Percentiles rank a stretch among this genome's conserved stretches.
Conservation (phyloP, 108 stramenopile genomes). For the Nitzschia sp. region DNA sequence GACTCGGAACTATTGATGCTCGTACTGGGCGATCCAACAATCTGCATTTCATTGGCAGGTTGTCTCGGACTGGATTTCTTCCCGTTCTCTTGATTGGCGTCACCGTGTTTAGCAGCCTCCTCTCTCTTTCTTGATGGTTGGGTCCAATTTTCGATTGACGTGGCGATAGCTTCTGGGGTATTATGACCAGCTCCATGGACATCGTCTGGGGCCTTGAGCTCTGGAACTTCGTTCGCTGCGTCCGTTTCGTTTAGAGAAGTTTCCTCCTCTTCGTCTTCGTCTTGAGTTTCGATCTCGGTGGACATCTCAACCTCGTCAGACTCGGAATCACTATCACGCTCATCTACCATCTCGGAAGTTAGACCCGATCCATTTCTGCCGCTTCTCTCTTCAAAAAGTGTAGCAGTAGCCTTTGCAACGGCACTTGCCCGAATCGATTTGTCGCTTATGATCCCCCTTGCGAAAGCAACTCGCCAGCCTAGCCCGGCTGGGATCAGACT, state of each 20-base stretch:
- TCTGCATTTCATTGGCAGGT: background rate
- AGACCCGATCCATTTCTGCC: background rate
- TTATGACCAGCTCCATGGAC: background rate
- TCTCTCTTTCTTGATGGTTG: background rate
- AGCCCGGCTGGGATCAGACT: constrained; percentile 52
- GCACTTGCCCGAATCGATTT: constrained; percentile 10
- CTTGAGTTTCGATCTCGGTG: background rate
- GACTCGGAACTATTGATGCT: background rate
- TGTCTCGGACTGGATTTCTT: background rate
- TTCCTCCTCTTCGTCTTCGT: background rate
- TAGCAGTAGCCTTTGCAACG: constrained; percentile 7
- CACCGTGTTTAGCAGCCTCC: background rate
- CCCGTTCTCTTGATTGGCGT: no score
- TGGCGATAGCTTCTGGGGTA: background rate
- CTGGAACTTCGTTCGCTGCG: background rate
- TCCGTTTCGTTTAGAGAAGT: no score
- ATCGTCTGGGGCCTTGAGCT: background rate
- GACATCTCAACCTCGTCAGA: background rate
- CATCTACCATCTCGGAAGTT: background rate
- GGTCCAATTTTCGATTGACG: background rate
- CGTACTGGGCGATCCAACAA: background rate
- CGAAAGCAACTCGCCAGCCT: constrained; percentile 61
- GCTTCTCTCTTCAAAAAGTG: background rate
- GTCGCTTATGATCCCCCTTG: constrained; percentile 53
- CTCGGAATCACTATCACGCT: background rate